Conservation (phyloP, 345 rosid species). For the Dovyalis caffra region DNA sequence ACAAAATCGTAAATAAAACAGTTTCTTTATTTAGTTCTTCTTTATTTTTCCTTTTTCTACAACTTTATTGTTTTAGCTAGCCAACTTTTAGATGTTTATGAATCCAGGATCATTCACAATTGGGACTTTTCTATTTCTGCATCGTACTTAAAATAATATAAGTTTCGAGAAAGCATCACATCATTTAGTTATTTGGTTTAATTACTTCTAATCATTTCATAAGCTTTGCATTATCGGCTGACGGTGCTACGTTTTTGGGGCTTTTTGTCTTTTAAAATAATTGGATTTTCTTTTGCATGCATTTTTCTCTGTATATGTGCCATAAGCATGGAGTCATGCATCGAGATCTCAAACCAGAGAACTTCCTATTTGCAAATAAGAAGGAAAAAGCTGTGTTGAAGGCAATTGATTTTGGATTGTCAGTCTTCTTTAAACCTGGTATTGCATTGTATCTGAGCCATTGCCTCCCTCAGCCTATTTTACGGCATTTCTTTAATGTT, state of each 20-base stretch:
- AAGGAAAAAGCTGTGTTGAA: constrained; percentile 68
- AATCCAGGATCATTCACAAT: background rate
- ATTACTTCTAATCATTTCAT: background rate
- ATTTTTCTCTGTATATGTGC: constrained; percentile 51
- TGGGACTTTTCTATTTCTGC: background rate
- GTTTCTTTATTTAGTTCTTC: background rate
- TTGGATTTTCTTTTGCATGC: constrained; percentile 8
- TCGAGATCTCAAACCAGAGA: constrained; percentile 88
- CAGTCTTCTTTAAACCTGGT: constrained; percentile 85
- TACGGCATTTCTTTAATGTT: background rate
- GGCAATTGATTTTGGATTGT: constrained; percentile 85
- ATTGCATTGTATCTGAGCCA: constrained; percentile 15
- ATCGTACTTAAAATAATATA: background rate
- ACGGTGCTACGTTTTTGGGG: background rate
- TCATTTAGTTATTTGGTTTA: constrained; percentile 11
- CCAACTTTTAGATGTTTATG: background rate
- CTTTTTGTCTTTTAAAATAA: background rate
- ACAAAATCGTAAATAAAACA: too few relatives aligned
- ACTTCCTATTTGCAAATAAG: constrained; percentile 81
- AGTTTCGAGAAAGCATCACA: background rate
- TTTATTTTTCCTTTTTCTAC: background rate
- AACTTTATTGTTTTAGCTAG: background rate
- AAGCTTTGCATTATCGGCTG: background rate
- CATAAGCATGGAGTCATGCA: constrained; percentile 83
- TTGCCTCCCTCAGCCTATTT: background rate